phyloP scores from a whole-genome alignment of 371 early-diverging fungal species.

The Mucor velutinosus region DNA sequence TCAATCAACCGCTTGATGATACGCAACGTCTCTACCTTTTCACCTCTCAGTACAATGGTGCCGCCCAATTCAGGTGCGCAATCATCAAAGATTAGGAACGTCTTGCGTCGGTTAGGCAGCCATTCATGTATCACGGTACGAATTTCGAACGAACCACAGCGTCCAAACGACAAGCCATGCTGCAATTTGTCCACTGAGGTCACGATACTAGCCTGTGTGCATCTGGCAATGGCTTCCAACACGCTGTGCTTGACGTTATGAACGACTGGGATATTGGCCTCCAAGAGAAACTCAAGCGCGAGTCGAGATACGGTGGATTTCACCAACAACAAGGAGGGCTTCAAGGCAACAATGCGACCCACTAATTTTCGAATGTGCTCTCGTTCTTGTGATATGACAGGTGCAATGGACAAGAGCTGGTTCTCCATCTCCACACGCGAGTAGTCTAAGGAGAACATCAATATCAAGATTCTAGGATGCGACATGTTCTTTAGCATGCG shows the following conservation, averaged over 20 bases:
- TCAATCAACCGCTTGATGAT: constrained; percentile 80
- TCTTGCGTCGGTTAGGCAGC: constrained; percentile 78
- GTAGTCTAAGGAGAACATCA: constrained; percentile 90
- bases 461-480: constrained; percentile 81
- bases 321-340: constrained; percentile 83
- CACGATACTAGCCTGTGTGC: constrained; percentile 85
- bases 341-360: constrained; percentile 73
- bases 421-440: constrained; percentile 80
- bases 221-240: constrained; percentile 81
- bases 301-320: constrained; percentile 83
- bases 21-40: constrained; percentile 55
- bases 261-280: constrained; percentile 77
- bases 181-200: constrained; percentile 83
- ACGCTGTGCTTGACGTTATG: constrained; percentile 87
- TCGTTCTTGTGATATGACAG: constrained; percentile 81
- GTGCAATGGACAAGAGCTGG: constrained; percentile 79
- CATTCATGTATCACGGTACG: constrained; percentile 78
- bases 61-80: constrained; percentile 84
- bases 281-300: constrained; percentile 83
- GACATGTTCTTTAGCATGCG: constrained; percentile 73
- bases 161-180: constrained; percentile 72
- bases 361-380: constrained; percentile 84
- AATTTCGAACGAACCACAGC: constrained; percentile 79
- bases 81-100: constrained; percentile 88
- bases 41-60: constrained; percentile 90